Percentiles rank a stretch among this genome's conserved stretches.
Conservation (phyloP, 1,284 basidiomycete species). For the Anthracocystis panici-leucophaei region DNA sequence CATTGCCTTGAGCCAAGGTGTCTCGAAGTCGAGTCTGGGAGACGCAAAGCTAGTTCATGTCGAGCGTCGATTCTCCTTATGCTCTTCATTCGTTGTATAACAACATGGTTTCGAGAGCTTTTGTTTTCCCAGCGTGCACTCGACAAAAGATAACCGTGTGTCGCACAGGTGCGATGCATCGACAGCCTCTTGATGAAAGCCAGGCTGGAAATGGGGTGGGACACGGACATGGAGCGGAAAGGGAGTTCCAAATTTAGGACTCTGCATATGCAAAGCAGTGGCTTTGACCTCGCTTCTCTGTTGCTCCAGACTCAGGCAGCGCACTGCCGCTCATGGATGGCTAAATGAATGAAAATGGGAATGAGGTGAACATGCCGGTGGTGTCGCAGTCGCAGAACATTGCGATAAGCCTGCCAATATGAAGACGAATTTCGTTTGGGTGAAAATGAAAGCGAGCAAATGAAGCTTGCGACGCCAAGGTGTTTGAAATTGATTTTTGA, state of each 20-base stretch:
- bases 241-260: slow-evolving; percentile 25
- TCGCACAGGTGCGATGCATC: background rate
- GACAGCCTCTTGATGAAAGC: background rate
- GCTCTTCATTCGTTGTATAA: too few relatives aligned
- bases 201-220: too few relatives aligned
- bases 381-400: background rate
- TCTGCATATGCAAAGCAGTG: background rate
- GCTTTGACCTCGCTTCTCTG: background rate
- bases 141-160: too few relatives aligned
- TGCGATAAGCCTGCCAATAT: too few relatives aligned
- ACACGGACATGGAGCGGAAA: background rate
- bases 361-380: background rate
- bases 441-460: background rate
- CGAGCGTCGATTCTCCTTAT: background rate
- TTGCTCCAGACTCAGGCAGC: background rate
- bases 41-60: background rate
- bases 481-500: background rate
- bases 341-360: too few relatives aligned
- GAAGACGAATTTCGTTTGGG: too few relatives aligned
- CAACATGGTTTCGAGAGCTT: too few relatives aligned
- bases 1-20: background rate
- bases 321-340: too few relatives aligned
- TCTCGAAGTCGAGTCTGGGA: background rate
- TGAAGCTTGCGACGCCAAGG: slow-evolving; percentile 1
- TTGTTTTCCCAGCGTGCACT: too few relatives aligned